Evolutionary conservation across 2,329 filamentous ascomycete species (phyloP).

Genomic region (Furcasterigmium furcatum): DNA sequence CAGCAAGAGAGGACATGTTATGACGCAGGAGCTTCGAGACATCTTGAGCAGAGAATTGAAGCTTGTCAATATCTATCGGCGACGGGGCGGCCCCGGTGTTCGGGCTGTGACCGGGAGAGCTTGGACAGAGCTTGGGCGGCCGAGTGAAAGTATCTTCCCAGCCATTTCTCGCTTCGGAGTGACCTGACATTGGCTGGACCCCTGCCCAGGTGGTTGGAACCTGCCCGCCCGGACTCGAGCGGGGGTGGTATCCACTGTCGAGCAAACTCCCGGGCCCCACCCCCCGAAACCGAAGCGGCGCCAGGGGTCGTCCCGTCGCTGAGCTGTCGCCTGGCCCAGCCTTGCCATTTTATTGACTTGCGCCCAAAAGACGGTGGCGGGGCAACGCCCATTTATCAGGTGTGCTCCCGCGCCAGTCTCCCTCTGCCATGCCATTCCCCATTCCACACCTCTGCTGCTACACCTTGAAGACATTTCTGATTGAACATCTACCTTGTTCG

Average conservation of each 20-base stretch:
- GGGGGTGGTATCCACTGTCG: no score
- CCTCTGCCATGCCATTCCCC: conserved; percentile 6
- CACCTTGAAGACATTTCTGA: not conserved
- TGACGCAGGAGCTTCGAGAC: no score
- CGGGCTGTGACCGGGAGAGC: no score
- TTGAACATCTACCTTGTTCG: not conserved
- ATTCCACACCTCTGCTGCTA: conserved; percentile 2
- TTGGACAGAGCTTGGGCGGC: not conserved
- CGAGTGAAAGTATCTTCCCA: not conserved
- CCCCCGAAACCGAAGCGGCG: no score
- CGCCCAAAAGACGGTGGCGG: conserved; percentile 36
- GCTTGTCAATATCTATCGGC: no score
- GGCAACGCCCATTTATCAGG: conserved; percentile 41
- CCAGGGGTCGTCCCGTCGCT: no score
- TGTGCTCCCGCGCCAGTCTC: not conserved
- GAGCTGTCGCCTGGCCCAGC: conserved; percentile 23
- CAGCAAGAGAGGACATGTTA: no score
- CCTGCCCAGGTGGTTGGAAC: no score
- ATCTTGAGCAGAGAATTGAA: no score
- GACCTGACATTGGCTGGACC: not conserved
- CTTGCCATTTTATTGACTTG: conserved; percentile 31
- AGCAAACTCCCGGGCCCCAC: no score
- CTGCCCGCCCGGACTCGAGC: no score
- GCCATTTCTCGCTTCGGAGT: not conserved
- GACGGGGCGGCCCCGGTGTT: no score